Base-by-base conservation (phyloP, 192 early-diverging fungal species). In the Rhizoclosmatium globosum region DNA sequence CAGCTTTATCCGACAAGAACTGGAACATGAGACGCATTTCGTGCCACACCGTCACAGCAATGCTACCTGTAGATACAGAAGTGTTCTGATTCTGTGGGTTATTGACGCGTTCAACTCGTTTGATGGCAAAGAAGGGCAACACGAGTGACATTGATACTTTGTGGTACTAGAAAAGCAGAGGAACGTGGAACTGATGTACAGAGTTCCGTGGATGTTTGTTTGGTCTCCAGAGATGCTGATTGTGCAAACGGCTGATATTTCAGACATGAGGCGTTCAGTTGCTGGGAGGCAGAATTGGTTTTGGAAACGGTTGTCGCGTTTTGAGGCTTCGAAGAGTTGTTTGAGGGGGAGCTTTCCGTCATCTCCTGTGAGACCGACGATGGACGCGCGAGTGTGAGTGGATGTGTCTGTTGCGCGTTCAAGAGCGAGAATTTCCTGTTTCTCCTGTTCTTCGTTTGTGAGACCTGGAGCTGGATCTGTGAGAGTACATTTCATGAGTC, bases 11-110 rank as follows among this genome's bases (percentile, higher is more conserved):
- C 47, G 89, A 84, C 60, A 93, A 87, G 3, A 99, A 86, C 62
- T 93, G 91, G 76, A 99, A 95, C 17, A 92, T 84, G n/a, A 98
- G 82, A 58, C 90, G 90, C 86, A 95, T 93, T 81, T 95, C 90
- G 81, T 99, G 97, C 92, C 96, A 95, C 15, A 94, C 93, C 2
- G 94, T 92, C 53, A 99, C 93, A 1, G 92, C 88, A 48, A 99
- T 87, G 31, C 92, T 88, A 61, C 93, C 91, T 41, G 88, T 86
- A 2, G 74, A 59, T 4, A 76, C 64, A 17, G 47, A 11, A 2
- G 60, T 3, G 64, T 76, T 76, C 31, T 64, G 62, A 21, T 9
- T 74, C 19, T 4, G 41, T 2, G 59, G 4, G n/a, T 89, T 83
- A 77, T 92, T 94, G 64, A 95, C 82, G 19, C 94, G 87, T 82